phyloP scores from a whole-genome alignment of 106 monocot species.

The Platanthera zijinensis region DNA sequence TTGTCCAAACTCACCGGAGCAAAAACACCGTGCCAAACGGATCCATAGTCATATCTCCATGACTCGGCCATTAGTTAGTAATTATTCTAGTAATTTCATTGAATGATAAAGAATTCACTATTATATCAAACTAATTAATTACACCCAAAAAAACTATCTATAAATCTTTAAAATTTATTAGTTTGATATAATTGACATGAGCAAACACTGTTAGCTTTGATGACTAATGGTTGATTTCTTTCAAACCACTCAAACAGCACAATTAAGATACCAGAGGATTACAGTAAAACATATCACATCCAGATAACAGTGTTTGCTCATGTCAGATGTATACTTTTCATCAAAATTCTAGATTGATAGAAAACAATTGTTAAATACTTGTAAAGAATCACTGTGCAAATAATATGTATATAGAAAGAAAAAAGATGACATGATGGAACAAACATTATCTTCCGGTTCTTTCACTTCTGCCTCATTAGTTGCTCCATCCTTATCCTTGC shows the following conservation, averaged over 20 bases:
- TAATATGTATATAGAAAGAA: neutral
- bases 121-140: neutral
- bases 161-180: neutral
- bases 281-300: neutral
- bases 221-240: neutral
- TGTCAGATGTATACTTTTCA: neutral
- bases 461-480: constrained; percentile 32
- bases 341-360: neutral
- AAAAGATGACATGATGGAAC: neutral
- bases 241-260: neutral
- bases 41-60: neutral
- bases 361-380: neutral
- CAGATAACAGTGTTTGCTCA: neutral
- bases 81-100: neutral
- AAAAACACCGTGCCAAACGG: too few species aligned
- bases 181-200: too few species aligned
- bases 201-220: neutral
- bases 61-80: neutral
- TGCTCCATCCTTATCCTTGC: constrained; percentile 28
- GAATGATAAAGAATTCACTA: neutral
- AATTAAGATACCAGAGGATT: neutral
- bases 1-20: too few species aligned
- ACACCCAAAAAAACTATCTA: neutral
- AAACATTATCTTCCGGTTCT: constrained; percentile 52
- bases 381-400: too few species aligned